phyloP scores from a whole-genome alignment of 2,329 filamentous ascomycete genomes.

The Plenodomus biglobosus region DNA sequence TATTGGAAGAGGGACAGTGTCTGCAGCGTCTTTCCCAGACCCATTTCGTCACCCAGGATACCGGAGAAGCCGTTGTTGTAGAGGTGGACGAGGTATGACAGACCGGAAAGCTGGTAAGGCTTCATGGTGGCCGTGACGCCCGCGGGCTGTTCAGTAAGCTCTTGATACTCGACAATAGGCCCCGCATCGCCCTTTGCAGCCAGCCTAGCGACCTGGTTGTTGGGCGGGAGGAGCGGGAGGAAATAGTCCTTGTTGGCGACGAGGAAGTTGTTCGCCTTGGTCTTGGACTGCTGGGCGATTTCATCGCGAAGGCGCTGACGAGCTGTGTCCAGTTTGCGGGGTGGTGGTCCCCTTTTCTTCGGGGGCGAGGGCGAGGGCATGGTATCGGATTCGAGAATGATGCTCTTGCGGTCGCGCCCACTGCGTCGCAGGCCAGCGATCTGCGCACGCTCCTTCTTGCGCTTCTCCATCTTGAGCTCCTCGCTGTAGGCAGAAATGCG shows the following conservation, averaged over 20 bases:
- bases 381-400: slow-evolving; percentile 39
- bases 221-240: slow-evolving; percentile 49
- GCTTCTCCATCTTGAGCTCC: slow-evolving; percentile 39
- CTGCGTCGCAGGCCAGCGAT: slow-evolving; percentile 23
- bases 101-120: slow-evolving; percentile 95
- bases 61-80: slow-evolving; percentile 99
- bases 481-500: slow-evolving; percentile 18
- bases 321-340: slow-evolving; percentile 41
- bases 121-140: slow-evolving; percentile 65
- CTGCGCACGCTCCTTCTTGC: slow-evolving; percentile 15
- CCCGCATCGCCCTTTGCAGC: slow-evolving; percentile 18
- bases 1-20: slow-evolving; percentile 96
- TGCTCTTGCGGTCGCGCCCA: slow-evolving; percentile 25
- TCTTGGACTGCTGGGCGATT: slow-evolving; percentile 47
- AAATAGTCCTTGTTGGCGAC: slow-evolving; percentile 51
- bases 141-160: slow-evolving; percentile 48
- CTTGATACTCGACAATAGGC: slow-evolving; percentile 44
- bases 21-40: slow-evolving; percentile 98
- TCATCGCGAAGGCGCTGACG: slow-evolving; percentile 46
- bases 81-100: slow-evolving; percentile 97
- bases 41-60: slow-evolving; percentile 98
- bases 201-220: slow-evolving; percentile 49
- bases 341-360: slow-evolving; percentile 11
- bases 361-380: slow-evolving; percentile 12
- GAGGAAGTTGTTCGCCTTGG: slow-evolving; percentile 51